These are phyloP conservation scores for Fusarium chlamydosporum DNA, from an alignment of 2,329 filamentous ascomycete species.

Conservation along the genomic window DNA sequence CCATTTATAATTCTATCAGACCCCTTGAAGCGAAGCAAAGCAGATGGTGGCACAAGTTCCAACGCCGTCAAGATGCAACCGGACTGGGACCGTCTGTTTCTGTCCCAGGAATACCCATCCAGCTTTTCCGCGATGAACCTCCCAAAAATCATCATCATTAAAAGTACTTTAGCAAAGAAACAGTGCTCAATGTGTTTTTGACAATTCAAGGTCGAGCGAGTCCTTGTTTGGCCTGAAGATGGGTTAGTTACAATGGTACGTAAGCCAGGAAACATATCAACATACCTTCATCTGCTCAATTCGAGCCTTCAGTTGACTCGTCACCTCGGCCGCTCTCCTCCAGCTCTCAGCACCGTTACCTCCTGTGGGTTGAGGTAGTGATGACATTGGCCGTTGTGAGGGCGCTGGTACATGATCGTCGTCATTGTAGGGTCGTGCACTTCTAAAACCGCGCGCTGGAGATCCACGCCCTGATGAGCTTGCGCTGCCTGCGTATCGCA, in stretches of 20 bases:
- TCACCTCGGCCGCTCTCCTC: conserved; percentile 97
- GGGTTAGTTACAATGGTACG: conserved; percentile 16
- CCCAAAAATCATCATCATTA: conserved; percentile 48
- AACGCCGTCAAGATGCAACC: conserved; percentile 52
- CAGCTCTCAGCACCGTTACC: conserved; percentile 79
- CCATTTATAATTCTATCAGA: conserved; percentile 44
- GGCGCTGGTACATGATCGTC: conserved; percentile 53
- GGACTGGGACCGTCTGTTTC: conserved; percentile 39
- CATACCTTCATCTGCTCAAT: conserved; percentile 97
- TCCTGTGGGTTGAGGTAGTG: conserved; percentile 55
- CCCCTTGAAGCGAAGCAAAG: conserved; percentile 42
- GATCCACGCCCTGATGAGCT: conserved; percentile 71
- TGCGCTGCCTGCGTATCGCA: conserved; percentile 65
- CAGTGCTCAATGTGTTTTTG: conserved; percentile 20
- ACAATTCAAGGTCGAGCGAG: conserved; percentile 59
- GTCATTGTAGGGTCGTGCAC: conserved; percentile 52
- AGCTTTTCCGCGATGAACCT: conserved; percentile 42
- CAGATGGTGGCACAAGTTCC: conserved; percentile 50
- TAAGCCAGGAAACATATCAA: neutral
- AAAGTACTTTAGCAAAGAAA: conserved; percentile 33
- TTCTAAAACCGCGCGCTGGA: conserved; percentile 69
- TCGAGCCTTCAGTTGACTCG: conserved; percentile 94
- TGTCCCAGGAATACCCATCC: conserved; percentile 45
- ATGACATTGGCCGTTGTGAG: conserved; percentile 55
- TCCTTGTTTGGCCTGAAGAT: conserved; percentile 64